Evolutionary conservation across 2,329 filamentous ascomycete genomes (phyloP).

Genomic region (Aaosphaeria arxii): DNA sequence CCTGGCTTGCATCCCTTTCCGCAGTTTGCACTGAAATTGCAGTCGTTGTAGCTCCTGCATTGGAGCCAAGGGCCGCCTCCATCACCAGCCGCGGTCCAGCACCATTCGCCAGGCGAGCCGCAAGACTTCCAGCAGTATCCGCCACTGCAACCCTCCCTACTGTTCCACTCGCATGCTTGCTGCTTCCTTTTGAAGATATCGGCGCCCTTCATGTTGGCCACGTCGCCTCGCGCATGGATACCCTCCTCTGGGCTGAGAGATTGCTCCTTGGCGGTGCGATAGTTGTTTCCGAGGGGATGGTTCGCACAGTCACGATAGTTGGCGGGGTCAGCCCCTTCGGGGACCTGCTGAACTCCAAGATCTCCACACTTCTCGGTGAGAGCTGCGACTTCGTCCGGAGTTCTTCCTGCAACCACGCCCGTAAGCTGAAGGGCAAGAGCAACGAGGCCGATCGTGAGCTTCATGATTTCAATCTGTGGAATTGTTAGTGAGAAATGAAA

Average conservation of each 20-base stretch:
- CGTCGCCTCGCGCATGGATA: not conserved
- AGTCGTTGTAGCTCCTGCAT: no score
- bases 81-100: no score
- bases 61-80: no score
- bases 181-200: not conserved
- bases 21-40: no score
- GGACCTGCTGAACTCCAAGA: not conserved
- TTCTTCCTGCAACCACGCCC: not conserved
- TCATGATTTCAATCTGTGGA: not conserved
- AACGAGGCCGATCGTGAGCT: conserved; percentile 15
- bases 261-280: not conserved
- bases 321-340: not conserved
- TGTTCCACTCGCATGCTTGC: not conserved
- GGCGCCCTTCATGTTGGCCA: not conserved
- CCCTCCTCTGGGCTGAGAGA: not conserved
- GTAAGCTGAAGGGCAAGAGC: not conserved
- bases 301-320: not conserved
- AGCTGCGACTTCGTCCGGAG: not conserved
- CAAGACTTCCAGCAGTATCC: not conserved
- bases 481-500: not conserved
- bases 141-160: not conserved
- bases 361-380: not conserved
- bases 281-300: not conserved
- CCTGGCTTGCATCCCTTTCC: no score
- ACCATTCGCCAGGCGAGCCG: not conserved